phyloP scores from a whole-genome alignment of 257 asterid genomes.

The Thymus mandschuricus region DNA sequence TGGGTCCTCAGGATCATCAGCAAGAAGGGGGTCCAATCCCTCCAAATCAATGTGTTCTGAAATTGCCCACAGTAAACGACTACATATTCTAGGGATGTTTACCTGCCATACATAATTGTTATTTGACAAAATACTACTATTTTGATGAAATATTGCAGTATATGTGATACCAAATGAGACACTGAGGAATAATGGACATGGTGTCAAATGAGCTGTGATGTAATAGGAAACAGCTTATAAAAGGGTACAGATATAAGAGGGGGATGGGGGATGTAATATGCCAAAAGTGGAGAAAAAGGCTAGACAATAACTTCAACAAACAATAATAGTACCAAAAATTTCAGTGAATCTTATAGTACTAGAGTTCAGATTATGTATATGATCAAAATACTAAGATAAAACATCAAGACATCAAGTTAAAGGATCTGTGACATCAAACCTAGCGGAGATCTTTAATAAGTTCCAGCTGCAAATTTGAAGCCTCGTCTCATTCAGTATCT shows the following conservation, averaged over 20 bases:
- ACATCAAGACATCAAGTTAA: not conserved
- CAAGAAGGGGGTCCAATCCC: slow-evolving; percentile 93
- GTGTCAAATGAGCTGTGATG: not conserved
- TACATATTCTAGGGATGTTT: slow-evolving; percentile 71
- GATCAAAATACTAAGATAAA: not conserved
- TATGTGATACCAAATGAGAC: slow-evolving; percentile 1
- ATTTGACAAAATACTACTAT: slow-evolving; percentile 14
- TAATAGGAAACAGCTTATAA: slow-evolving; percentile 15
- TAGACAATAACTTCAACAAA: slow-evolving; percentile 11
- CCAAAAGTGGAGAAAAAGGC: not conserved
- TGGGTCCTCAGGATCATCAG: slow-evolving; percentile 96
- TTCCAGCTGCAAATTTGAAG: slow-evolving; percentile 85
- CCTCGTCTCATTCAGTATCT: slow-evolving; percentile 91
- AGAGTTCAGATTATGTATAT: not conserved
- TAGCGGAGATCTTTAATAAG: slow-evolving; percentile 84
- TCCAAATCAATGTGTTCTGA: slow-evolving; percentile 93
- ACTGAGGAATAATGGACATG: slow-evolving; percentile 3
- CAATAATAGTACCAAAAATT: slow-evolving; percentile 1
- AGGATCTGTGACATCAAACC: slow-evolving; percentile 46
- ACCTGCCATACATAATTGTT: slow-evolving; percentile 60
- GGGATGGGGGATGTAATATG: slow-evolving; percentile 1
- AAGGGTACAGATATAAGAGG: not conserved
- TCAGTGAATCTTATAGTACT: no score
- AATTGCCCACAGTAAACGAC: slow-evolving; percentile 86
- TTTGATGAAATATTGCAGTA: slow-evolving; percentile 1